These are phyloP conservation scores for Gryganskiella cystojenkinii DNA, from an alignment of 192 early-diverging fungal species.

Conservation along the genomic window DNA sequence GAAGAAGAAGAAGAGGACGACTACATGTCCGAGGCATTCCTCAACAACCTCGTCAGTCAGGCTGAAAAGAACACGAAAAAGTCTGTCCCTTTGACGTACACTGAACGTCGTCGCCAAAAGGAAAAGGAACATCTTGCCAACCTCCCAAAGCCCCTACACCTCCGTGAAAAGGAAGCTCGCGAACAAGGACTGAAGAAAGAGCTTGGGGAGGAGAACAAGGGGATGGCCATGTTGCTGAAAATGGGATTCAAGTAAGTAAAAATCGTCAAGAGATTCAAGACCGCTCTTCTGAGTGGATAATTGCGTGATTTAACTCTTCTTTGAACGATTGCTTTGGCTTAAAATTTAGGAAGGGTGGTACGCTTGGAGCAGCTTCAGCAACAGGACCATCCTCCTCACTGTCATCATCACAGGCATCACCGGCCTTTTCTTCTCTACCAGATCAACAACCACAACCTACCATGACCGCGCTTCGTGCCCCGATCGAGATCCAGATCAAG, in stretches of 20 bases:
- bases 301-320: background rate
- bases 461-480: conserved; percentile 7
- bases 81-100: conserved; percentile 31
- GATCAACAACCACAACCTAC: background rate
- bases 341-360: conserved; percentile 52
- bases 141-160: conserved; percentile 53
- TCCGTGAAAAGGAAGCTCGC: conserved; percentile 61
- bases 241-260: conserved; percentile 67
- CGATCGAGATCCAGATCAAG: conserved; percentile 34
- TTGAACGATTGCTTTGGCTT: background rate
- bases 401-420: background rate
- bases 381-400: background rate
- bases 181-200: conserved; percentile 57
- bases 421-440: background rate
- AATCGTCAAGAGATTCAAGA: background rate
- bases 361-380: conserved; percentile 32
- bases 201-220: conserved; percentile 61
- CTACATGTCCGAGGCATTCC: conserved; percentile 62
- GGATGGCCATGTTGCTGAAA: conserved; percentile 66
- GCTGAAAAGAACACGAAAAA: conserved; percentile 20
- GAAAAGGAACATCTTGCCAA: conserved; percentile 55
- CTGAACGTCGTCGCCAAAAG: conserved; percentile 52
- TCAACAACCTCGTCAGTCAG: conserved; percentile 40
- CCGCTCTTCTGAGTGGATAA: background rate
- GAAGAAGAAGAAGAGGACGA: conserved; percentile 54